Percentiles rank a stretch among this genome's conserved stretches.
Conservation (phyloP, 1,284 basidiomycete genomes). For the Cutaneotrichosporon arboriforme region DNA sequence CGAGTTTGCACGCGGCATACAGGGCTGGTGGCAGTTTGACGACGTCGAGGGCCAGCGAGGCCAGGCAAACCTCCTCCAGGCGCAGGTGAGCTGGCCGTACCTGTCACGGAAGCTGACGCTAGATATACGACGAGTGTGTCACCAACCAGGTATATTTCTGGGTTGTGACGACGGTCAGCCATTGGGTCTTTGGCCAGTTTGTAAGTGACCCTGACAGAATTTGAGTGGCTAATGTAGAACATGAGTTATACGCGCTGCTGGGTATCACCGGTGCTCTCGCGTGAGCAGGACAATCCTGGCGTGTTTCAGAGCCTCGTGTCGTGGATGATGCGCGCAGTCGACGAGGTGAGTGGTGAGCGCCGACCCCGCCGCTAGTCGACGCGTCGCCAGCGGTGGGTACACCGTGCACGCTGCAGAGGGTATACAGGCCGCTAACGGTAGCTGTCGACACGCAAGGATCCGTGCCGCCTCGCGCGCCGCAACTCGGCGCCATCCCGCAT, state of each 20-base stretch:
- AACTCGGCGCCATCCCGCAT: no score
- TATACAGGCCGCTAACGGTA: no score
- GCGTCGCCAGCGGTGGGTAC: no score
- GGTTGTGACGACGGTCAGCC: conserved; percentile 40
- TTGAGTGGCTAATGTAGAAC: conserved; percentile 20
- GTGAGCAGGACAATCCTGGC: conserved; percentile 29
- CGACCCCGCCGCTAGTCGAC: no score
- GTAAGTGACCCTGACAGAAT: conserved; percentile 22
- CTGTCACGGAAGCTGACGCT: not conserved
- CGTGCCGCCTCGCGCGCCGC: no score
- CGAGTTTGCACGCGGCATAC: conserved; percentile 26
- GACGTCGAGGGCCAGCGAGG: not conserved
- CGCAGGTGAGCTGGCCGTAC: conserved; percentile 26
- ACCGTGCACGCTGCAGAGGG: no score
- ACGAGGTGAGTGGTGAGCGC: not conserved
- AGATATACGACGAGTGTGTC: conserved; percentile 43
- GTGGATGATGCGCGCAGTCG: conserved; percentile 34
- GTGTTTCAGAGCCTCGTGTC: conserved; percentile 39
- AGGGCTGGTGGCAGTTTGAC: not conserved
- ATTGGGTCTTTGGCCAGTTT: conserved; percentile 47
- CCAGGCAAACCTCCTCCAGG: conserved; percentile 37
- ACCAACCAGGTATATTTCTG: conserved; percentile 41
- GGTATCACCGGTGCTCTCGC: conserved; percentile 32
- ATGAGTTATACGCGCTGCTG: conserved; percentile 28
- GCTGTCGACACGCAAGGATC: no score